Percentiles rank a stretch among this genome's conserved stretches.
phyloP scores from a whole-genome alignment of 176 grass and related monocot species.

The Elymus sibiricus region DNA sequence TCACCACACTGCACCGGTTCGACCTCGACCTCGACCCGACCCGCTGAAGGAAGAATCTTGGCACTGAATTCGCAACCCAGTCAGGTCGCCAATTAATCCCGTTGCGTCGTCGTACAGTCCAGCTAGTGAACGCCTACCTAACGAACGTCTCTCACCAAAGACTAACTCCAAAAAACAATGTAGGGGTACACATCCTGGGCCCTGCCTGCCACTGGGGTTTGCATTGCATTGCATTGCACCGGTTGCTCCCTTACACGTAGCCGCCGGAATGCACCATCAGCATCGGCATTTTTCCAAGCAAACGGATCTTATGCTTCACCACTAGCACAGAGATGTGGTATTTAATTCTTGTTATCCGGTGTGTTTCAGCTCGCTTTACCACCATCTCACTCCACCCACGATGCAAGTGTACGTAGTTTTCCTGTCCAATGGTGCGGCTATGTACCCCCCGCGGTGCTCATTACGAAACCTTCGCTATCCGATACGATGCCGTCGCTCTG shows the following conservation, averaged over 20 bases:
- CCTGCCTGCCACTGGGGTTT: background rate
- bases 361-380: conserved; percentile 16
- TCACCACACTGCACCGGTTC: background rate
- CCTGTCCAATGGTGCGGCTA: background rate
- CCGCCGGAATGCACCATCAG: background rate
- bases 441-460: background rate
- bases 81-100: background rate
- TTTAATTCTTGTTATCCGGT: background rate
- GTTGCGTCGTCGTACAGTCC: background rate
- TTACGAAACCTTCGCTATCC: background rate
- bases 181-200: background rate
- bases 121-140: conserved; percentile 5
- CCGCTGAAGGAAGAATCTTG: background rate
- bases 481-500: background rate
- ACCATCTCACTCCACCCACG: conserved; percentile 2
- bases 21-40: background rate
- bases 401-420: background rate
- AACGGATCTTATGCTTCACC: background rate
- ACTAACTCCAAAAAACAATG: background rate
- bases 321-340: background rate
- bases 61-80: background rate
- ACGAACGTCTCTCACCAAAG: background rate
- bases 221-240: background rate
- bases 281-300: background rate
- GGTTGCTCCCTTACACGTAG: conserved; percentile 19